Percentiles rank a stretch among this genome's conserved stretches.
Conservation (phyloP, 257 asterid species). For the Solanum etuberosum region DNA sequence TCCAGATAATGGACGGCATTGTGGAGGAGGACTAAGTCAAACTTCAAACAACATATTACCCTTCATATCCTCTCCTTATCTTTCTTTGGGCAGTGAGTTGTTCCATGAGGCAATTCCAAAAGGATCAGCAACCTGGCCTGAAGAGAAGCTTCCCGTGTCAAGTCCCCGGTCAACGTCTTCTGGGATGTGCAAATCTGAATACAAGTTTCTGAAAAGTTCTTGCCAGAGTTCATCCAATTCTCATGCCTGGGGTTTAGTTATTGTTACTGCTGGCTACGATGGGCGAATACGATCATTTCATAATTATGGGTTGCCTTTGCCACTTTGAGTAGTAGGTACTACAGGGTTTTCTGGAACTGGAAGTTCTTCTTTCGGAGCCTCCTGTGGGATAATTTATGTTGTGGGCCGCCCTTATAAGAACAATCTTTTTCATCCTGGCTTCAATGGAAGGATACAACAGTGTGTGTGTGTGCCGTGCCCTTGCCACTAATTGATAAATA, state of each 20-base stretch:
- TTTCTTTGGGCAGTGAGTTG: slow-evolving; percentile 48
- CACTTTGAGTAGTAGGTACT: slow-evolving; percentile 20
- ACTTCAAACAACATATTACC: slow-evolving; percentile 24
- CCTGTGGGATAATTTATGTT: neutral
- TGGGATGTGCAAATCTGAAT: slow-evolving; percentile 50
- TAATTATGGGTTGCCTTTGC: slow-evolving; percentile 79
- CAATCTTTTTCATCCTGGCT: neutral
- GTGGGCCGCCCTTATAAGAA: neutral
- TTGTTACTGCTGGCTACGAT: slow-evolving; percentile 82
- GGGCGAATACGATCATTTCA: slow-evolving; percentile 82
- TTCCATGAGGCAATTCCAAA: slow-evolving; percentile 45
- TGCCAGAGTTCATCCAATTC: slow-evolving; percentile 55
- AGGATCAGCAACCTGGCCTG: slow-evolving; percentile 97
- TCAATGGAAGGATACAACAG: neutral
- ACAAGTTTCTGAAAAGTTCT: slow-evolving; percentile 55
- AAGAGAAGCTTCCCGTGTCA: slow-evolving; percentile 72
- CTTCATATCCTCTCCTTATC: slow-evolving; percentile 34
- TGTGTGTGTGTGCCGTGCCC: neutral
- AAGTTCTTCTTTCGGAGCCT: neutral
- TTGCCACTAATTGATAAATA: neutral
- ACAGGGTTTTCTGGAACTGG: too few relatives aligned
- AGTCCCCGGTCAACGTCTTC: slow-evolving; percentile 19
- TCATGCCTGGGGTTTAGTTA: slow-evolving; percentile 79
- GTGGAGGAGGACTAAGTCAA: slow-evolving; percentile 2
- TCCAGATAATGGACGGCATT: slow-evolving; percentile 9